A percentile compares a stretch with the other conserved stretches of the same genome.
These are phyloP conservation scores for Graphilbum sp. DNA, from an alignment of 2,329 filamentous ascomycete genomes.

Conservation along the genomic window DNA sequence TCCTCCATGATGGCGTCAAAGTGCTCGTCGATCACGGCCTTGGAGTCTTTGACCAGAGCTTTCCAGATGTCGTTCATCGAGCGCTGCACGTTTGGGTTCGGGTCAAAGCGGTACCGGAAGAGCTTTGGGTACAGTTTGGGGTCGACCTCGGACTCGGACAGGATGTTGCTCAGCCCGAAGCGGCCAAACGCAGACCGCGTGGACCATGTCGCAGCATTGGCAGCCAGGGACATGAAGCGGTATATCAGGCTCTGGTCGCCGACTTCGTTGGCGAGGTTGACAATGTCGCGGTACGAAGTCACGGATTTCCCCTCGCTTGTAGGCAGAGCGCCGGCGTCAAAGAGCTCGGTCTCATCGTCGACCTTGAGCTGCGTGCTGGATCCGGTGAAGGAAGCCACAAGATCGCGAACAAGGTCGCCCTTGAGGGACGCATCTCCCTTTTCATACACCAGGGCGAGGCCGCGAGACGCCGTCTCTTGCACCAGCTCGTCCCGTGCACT, in stretches of 20 bases:
- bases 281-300: slow-evolving; percentile 95
- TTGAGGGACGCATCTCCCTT: slow-evolving; percentile 70
- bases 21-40: slow-evolving; percentile 57
- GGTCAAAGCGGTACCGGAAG: slow-evolving; percentile 87
- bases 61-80: slow-evolving; percentile 99
- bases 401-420: slow-evolving; percentile 68
- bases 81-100: slow-evolving; percentile 77
- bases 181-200: slow-evolving; percentile 91
- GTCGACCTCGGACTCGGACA: slow-evolving; percentile 71
- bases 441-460: slow-evolving; percentile 84
- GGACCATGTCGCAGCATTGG: slow-evolving; percentile 92
- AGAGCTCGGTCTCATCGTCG: slow-evolving; percentile 78
- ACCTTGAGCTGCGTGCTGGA: slow-evolving; percentile 63
- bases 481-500: slow-evolving; percentile 84
- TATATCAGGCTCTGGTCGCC: slow-evolving; percentile 94
- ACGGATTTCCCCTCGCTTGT: slow-evolving; percentile 81
- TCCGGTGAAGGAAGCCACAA: slow-evolving; percentile 79
- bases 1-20: slow-evolving; percentile 86
- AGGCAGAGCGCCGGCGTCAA: slow-evolving; percentile 77
- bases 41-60: slow-evolving; percentile 79
- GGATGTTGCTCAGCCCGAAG: slow-evolving; percentile 80
- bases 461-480: slow-evolving; percentile 85
- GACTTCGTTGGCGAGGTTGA: slow-evolving; percentile 87
- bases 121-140: slow-evolving; percentile 92
- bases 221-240: slow-evolving; percentile 93